Conservation (phyloP, 257 asterid species). For the Capsicum chinense region DNA sequence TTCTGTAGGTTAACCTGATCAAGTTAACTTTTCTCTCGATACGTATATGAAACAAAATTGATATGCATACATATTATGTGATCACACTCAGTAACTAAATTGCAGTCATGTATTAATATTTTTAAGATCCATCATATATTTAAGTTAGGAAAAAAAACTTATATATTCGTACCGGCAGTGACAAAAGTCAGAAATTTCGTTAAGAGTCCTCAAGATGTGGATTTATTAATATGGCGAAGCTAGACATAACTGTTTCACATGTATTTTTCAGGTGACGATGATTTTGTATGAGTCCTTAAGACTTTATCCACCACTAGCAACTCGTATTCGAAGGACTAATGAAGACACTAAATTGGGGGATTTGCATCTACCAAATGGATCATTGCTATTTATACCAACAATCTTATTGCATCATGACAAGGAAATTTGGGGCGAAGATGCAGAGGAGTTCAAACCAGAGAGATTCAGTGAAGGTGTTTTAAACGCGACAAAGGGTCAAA, state of each 20-base stretch:
- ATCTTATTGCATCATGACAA: slow-evolving; percentile 48
- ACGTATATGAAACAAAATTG: too few relatives aligned
- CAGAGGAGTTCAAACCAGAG: slow-evolving; percentile 60
- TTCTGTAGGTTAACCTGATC: background rate
- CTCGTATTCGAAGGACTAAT: slow-evolving; percentile 28
- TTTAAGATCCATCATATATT: background rate
- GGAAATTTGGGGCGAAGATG: slow-evolving; percentile 59
- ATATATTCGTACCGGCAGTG: too few relatives aligned
- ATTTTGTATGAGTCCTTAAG: slow-evolving; percentile 58
- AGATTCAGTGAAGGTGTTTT: slow-evolving; percentile 52
- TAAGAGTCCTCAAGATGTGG: too few relatives aligned
- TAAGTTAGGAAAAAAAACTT: background rate
- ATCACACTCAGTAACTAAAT: background rate
- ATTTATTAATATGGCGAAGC: too few relatives aligned
- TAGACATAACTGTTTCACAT: too few relatives aligned
- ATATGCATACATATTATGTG: background rate
- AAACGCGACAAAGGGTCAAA: slow-evolving; percentile 45
- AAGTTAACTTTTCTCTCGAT: too few relatives aligned
- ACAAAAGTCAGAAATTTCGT: too few relatives aligned
- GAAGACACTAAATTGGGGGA: slow-evolving; percentile 46
- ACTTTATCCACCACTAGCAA: slow-evolving; percentile 52
- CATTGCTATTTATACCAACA: slow-evolving; percentile 40
- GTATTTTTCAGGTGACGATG: slow-evolving; percentile 49
- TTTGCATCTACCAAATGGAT: slow-evolving; percentile 46
- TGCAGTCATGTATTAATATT: background rate